These are phyloP conservation scores for Penicillium sp. DNA, from an alignment of 2,329 filamentous ascomycete species.

Conservation along the genomic window DNA sequence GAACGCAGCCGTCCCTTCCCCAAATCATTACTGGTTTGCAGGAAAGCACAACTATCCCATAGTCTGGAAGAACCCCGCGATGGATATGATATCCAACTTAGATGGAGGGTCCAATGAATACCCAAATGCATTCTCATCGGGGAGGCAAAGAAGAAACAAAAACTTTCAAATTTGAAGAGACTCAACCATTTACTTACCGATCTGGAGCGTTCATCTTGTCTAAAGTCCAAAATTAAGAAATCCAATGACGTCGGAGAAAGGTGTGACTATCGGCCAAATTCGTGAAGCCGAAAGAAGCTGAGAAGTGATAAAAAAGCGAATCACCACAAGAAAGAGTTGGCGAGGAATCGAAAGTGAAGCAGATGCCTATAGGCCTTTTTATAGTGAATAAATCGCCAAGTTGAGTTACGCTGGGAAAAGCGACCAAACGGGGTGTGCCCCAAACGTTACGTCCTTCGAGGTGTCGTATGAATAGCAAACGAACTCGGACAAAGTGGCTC, in stretches of 20 bases:
- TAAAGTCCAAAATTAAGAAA: no score
- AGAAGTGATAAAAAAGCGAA: no score
- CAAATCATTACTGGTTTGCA: no score
- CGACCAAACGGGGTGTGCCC: no score
- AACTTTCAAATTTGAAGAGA: neutral
- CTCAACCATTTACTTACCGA: conserved; percentile 37
- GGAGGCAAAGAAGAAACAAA: neutral
- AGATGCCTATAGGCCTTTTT: no score
- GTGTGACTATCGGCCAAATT: no score
- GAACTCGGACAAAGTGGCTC: neutral
- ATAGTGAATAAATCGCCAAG: no score
- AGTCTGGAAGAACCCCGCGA: neutral
- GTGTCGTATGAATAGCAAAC: neutral
- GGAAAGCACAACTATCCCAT: neutral
- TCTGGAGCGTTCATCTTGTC: conserved; percentile 46
- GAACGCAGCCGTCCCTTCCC: no score
- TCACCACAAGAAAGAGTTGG: no score
- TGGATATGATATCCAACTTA: neutral
- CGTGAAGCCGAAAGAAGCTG: no score
- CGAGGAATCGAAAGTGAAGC: no score
- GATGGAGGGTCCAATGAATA: neutral
- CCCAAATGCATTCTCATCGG: neutral
- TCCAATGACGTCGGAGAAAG: neutral
- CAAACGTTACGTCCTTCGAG: neutral
- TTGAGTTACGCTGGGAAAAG: no score